Evolutionary conservation across 1,284 basidiomycete species (phyloP).

Genomic region (Pyrrhoderma noxium): DNA sequence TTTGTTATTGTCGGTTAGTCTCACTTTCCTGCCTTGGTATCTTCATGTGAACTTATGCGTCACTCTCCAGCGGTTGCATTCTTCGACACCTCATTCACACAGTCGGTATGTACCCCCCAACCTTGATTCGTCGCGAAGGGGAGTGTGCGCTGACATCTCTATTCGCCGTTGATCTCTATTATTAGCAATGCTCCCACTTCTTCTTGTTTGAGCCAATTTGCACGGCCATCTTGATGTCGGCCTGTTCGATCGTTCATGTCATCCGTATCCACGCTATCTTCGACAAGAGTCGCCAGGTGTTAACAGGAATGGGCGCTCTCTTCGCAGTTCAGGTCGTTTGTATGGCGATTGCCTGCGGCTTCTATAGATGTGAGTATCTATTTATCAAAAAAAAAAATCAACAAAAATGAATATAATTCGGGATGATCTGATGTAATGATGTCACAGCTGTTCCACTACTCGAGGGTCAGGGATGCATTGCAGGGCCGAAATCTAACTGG

Average conservation of each 20-base stretch:
- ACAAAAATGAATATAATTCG: not conserved
- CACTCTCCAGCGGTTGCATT: constrained; percentile 58
- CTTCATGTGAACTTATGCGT: not conserved
- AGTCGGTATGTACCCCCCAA: constrained; percentile 34
- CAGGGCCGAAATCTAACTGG: constrained; percentile 69
- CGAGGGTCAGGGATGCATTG: constrained; percentile 73
- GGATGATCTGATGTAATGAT: not conserved
- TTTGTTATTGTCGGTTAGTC: constrained; percentile 64
- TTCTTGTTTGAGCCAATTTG: constrained; percentile 79
- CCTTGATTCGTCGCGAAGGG: constrained; percentile 1
- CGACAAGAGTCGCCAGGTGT: constrained; percentile 48
- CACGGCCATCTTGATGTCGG: constrained; percentile 67
- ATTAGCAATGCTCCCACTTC: constrained; percentile 56
- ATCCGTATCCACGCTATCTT: constrained; percentile 74
- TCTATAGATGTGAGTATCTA: constrained; percentile 52
- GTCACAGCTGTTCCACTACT: constrained; percentile 55
- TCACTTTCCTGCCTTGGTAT: not conserved
- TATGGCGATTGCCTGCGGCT: constrained; percentile 64
- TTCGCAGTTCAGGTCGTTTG: constrained; percentile 59
- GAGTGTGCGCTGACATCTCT: not conserved
- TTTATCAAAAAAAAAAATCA: constrained; percentile 7
- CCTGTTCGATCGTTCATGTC: constrained; percentile 64
- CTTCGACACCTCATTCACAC: constrained; percentile 64
- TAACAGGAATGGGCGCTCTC: constrained; percentile 48
- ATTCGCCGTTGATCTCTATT: not conserved